Evolutionary conservation across 768 basidiomycete species (phyloP).

Genomic region (Heimioporus sp.): DNA sequence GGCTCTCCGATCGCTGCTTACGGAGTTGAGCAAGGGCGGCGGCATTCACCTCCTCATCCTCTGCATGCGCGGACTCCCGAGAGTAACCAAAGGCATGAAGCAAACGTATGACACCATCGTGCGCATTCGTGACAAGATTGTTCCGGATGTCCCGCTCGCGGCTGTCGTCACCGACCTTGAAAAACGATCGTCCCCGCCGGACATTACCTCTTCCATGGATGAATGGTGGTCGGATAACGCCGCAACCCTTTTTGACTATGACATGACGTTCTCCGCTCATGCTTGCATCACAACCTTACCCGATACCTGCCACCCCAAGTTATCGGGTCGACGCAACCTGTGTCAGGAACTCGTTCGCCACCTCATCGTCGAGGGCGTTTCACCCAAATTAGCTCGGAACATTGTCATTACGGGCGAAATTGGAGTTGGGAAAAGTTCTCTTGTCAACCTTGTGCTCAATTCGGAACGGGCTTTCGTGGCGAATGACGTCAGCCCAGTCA

Average conservation of each 20-base stretch:
- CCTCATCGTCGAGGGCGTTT: conserved; percentile 16
- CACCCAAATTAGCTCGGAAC: conserved; percentile 20
- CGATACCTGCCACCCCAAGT: conserved; percentile 20
- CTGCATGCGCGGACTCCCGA: conserved; percentile 27
- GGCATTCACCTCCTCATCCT: conserved; percentile 26
- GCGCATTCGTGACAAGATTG: conserved; percentile 18
- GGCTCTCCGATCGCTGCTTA: conserved; percentile 27
- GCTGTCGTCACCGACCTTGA: conserved; percentile 34
- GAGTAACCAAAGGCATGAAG: conserved; percentile 26
- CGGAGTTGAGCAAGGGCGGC: conserved; percentile 14
- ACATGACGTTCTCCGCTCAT: conserved; percentile 33
- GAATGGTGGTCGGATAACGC: conserved; percentile 44
- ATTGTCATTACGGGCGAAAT: conserved; percentile 25
- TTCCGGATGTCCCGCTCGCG: conserved; percentile 20
- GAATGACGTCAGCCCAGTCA: conserved; percentile 18
- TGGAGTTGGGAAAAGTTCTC: conserved; percentile 29
- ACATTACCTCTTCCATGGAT: conserved; percentile 28
- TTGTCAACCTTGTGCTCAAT: conserved; percentile 26
- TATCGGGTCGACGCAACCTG: conserved; percentile 16
- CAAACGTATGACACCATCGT: conserved; percentile 24
- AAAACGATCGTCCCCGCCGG: conserved; percentile 17
- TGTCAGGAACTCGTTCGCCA: conserved; percentile 16
- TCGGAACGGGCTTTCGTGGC: conserved; percentile 17
- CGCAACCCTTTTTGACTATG: conserved; percentile 19
- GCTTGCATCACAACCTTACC: conserved; percentile 21